Evolutionary conservation across 352 stramenopile species (phyloP).

Genomic region (Globisporangium nunn): DNA sequence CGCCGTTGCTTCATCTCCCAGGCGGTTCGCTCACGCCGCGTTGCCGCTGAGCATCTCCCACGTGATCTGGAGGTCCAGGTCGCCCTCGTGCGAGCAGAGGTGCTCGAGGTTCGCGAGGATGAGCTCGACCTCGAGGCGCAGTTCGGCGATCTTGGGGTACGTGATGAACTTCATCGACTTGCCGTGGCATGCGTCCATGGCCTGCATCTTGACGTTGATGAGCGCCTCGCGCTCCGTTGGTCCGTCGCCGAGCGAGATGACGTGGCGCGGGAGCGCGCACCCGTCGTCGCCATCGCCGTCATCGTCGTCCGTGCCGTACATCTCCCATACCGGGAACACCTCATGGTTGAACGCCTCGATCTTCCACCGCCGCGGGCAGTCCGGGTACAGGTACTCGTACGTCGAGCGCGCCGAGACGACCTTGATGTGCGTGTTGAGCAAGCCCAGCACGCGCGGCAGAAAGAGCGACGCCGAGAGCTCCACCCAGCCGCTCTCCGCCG

Average conservation of each 20-base stretch:
- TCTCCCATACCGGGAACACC: slow-evolving; percentile 71
- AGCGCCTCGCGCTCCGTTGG: slow-evolving; percentile 78
- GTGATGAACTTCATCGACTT: slow-evolving; percentile 88
- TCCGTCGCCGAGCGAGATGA: slow-evolving; percentile 79
- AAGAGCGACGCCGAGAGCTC: slow-evolving; percentile 84
- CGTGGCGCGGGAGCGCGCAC: slow-evolving; percentile 48
- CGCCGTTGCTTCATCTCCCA: too few relatives aligned
- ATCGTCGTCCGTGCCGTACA: slow-evolving; percentile 18
- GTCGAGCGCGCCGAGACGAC: slow-evolving; percentile 87
- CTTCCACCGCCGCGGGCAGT: slow-evolving; percentile 84
- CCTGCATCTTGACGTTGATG: slow-evolving; percentile 84
- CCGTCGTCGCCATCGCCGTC: slow-evolving; percentile 23
- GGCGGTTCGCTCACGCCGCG: slow-evolving; percentile 19
- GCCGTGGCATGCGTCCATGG: slow-evolving; percentile 69
- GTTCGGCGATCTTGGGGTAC: slow-evolving; percentile 79
- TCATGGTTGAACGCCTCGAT: slow-evolving; percentile 86
- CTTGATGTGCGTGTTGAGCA: slow-evolving; percentile 78
- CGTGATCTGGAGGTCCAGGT: slow-evolving; percentile 80
- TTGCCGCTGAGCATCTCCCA: slow-evolving; percentile 70
- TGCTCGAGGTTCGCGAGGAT: slow-evolving; percentile 77
- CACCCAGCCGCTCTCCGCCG: slow-evolving; percentile 87
- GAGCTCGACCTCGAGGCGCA: slow-evolving; percentile 73
- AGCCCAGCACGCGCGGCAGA: slow-evolving; percentile 73
- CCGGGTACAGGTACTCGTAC: slow-evolving; percentile 86
- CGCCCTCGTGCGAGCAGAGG: slow-evolving; percentile 74